Conservation (phyloP, 106 monocot species). For the Triglochin maritima region DNA sequence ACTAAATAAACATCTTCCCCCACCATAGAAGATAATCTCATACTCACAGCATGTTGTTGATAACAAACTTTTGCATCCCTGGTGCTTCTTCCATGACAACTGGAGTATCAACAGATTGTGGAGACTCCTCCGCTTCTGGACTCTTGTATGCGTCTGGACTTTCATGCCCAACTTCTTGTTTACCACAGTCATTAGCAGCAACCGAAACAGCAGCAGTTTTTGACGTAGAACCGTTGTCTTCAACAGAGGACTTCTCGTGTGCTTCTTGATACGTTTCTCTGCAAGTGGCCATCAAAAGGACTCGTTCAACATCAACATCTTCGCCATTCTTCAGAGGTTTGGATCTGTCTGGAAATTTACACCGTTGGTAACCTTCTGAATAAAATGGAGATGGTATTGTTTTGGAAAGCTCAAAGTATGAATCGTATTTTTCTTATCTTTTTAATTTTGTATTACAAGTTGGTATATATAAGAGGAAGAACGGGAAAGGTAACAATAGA, state of each 20-base stretch:
- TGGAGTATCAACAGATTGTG: constrained; percentile 6
- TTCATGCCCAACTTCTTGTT: constrained; percentile 17
- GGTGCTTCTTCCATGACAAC: constrained; percentile 6
- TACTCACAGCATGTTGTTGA: constrained; percentile 28
- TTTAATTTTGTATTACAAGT: too few relatives aligned
- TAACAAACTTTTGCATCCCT: constrained; percentile 6
- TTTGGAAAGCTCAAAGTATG: too few relatives aligned
- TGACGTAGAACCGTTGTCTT: constrained; percentile 19
- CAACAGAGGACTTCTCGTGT: constrained; percentile 7
- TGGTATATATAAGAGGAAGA: too few relatives aligned
- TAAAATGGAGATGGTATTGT: constrained; percentile 17
- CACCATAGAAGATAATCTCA: background rate
- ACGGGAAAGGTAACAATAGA: too few relatives aligned
- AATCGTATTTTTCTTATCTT: too few relatives aligned
- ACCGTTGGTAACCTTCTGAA: constrained; percentile 5
- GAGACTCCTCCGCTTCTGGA: constrained; percentile 1
- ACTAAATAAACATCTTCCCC: background rate
- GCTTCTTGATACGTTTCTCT: constrained; percentile 7
- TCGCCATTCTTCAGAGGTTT: constrained; percentile 8
- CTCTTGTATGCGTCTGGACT: constrained; percentile 13
- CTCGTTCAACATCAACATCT: constrained; percentile 7
- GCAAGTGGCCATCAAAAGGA: background rate
- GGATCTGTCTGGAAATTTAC: constrained; percentile 8
- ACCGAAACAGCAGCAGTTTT: constrained; percentile 8
- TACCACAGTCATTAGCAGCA: constrained; percentile 5